phyloP scores from a whole-genome alignment of 805 yeast genomes.

The Kodamaea kaohsiungensis region DNA sequence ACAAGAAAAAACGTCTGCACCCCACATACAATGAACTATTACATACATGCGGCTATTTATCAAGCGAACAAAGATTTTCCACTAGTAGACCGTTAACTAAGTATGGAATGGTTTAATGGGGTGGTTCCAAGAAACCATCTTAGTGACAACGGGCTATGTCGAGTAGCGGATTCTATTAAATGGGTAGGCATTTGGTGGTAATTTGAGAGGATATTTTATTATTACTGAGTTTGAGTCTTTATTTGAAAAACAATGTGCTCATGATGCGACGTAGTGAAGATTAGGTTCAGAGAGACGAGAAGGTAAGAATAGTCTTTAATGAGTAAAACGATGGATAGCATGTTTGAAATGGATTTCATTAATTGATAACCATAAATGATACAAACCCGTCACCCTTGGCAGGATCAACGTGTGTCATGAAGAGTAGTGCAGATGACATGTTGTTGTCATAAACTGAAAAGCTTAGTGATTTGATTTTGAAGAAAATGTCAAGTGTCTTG shows the following conservation, averaged over 20 bases:
- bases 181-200: neutral
- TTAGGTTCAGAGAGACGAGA: neutral
- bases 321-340: neutral
- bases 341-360: neutral
- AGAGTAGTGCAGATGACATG: no score
- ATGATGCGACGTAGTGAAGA: neutral
- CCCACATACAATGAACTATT: neutral
- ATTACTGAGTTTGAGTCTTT: neutral
- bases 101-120: neutral
- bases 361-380: no score
- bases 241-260: neutral
- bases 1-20: neutral
- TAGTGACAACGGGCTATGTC: neutral
- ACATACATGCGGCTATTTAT: neutral
- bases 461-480: no score
- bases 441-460: no score
- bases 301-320: no score
- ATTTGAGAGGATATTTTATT: no score
- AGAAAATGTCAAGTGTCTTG: no score
- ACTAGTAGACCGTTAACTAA: neutral
- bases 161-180: neutral
- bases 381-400: no score
- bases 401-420: no score
- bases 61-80: neutral
- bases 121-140: neutral